Conservation (phyloP, 2,329 filamentous ascomycete genomes). For the Hymenoscyphus occultus region DNA sequence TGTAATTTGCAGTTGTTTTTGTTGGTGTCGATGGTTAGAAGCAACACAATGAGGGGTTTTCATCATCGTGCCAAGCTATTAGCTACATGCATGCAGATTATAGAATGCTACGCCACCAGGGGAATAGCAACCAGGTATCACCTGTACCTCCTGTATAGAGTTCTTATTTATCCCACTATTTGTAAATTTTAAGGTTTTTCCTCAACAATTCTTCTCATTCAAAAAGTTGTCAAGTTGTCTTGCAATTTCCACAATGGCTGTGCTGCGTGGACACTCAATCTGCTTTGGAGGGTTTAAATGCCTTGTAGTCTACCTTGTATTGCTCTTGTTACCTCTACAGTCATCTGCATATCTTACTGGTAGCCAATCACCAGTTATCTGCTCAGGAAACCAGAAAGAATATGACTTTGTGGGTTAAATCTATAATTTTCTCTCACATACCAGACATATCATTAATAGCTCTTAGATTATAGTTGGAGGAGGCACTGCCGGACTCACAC, state of each 20-base stretch:
- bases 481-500: constrained; percentile 43
- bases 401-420: constrained; percentile 1
- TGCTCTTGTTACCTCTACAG: not conserved
- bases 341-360: not conserved
- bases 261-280: not conserved
- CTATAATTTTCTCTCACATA: not conserved
- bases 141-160: not conserved
- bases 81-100: not conserved
- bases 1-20: not conserved
- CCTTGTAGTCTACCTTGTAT: not conserved
- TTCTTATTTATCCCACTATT: not conserved
- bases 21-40: not conserved
- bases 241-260: not conserved
- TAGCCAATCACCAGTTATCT: not conserved
- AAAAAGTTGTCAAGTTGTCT: not conserved
- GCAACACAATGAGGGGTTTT: not conserved
- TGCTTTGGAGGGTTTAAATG: not conserved
- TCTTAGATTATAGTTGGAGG: constrained; percentile 42
- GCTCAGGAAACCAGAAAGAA: not conserved
- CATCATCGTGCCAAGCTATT: not conserved
- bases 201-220: not conserved
- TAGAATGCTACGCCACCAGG: not conserved
- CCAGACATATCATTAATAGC: not conserved
- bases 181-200: not conserved
- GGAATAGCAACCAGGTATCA: not conserved